These are phyloP conservation scores for Periconia macrospinosa DNA, from an alignment of 2,329 filamentous ascomycete species.

Conservation along the genomic window DNA sequence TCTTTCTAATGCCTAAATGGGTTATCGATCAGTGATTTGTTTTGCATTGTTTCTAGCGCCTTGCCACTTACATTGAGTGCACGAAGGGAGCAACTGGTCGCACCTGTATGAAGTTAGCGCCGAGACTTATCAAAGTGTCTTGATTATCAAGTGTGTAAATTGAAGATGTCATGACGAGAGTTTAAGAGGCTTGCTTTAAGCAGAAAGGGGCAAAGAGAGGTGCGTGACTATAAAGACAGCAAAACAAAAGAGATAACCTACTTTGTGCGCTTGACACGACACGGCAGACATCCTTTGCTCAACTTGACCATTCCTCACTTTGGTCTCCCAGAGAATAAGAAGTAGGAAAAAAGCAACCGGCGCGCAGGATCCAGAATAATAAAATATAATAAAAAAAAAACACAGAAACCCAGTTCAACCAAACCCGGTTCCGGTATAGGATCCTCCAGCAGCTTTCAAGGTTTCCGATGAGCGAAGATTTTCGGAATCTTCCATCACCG, in stretches of 20 bases:
- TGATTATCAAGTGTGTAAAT: slow-evolving; percentile 9
- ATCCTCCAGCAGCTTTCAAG: background rate
- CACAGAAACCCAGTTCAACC: slow-evolving; percentile 7
- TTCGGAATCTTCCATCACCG: background rate
- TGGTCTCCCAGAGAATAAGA: background rate
- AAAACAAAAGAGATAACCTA: slow-evolving; percentile 5
- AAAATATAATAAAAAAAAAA: no score
- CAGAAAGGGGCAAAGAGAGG: no score
- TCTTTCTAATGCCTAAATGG: slow-evolving; percentile 9
- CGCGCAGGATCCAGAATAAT: background rate
- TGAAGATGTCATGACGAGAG: no score
- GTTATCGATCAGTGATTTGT: background rate
- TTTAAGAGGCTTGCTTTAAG: no score
- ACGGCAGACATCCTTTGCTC: slow-evolving; percentile 21
- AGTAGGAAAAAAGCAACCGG: background rate
- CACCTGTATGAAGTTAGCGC: slow-evolving; percentile 13
- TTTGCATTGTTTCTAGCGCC: background rate
- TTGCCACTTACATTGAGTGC: slow-evolving; percentile 17
- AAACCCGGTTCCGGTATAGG: background rate
- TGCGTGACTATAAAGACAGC: no score
- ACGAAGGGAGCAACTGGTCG: slow-evolving; percentile 20
- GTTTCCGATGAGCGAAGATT: background rate
- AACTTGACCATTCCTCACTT: slow-evolving; percentile 6
- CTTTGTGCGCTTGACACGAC: slow-evolving; percentile 20
- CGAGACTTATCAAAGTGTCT: background rate